Conservation (phyloP, 208 protist genomes). For the Wallacemonas rigidus region DNA sequence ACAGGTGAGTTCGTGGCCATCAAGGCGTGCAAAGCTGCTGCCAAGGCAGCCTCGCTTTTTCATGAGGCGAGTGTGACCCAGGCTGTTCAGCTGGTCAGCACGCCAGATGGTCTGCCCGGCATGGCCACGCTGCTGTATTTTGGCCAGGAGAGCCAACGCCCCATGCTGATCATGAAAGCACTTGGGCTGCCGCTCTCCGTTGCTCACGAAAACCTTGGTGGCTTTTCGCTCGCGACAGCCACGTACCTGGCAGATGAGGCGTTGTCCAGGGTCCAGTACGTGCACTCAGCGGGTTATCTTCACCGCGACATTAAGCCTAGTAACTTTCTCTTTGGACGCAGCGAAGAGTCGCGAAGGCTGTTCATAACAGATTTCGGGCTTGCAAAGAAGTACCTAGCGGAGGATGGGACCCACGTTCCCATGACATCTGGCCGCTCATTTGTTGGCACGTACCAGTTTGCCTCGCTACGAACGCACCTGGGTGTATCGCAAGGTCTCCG, state of each 20-base stretch:
- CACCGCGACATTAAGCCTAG: constrained; percentile 99
- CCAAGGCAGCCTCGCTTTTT: constrained; percentile 95
- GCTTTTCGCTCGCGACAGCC: constrained; percentile 98
- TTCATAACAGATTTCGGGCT: constrained; percentile 97
- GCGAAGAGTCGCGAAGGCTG: constrained; percentile 75
- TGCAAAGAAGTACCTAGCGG: constrained; percentile 65
- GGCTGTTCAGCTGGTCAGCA: constrained; percentile 70
- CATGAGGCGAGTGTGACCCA: constrained; percentile 96
- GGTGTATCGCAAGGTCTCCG: constrained; percentile 90
- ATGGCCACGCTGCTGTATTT: constrained; percentile 97
- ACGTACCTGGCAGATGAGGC: constrained; percentile 99
- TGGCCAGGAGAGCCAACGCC: constrained; percentile 97
- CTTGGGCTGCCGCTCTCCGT: constrained; percentile 98
- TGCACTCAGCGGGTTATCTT: constrained; percentile 98
- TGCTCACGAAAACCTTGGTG: constrained; percentile 62
- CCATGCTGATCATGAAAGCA: constrained; percentile 99
- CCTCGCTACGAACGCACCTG: constrained; percentile 96
- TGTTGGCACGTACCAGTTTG: constrained; percentile 97
- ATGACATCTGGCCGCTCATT: constrained; percentile 92
- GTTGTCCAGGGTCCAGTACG: constrained; percentile 95
- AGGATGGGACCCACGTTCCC: constrained; percentile 62
- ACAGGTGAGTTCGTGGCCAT: constrained; percentile 64
- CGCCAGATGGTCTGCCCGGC: constrained; percentile 65
- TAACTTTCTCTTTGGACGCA: constrained; percentile 99
- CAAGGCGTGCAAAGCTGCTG: constrained; percentile 84